Evolutionary conservation across 176 grass and related monocot species (phyloP).

Genomic region (Eragrostis curvula): DNA sequence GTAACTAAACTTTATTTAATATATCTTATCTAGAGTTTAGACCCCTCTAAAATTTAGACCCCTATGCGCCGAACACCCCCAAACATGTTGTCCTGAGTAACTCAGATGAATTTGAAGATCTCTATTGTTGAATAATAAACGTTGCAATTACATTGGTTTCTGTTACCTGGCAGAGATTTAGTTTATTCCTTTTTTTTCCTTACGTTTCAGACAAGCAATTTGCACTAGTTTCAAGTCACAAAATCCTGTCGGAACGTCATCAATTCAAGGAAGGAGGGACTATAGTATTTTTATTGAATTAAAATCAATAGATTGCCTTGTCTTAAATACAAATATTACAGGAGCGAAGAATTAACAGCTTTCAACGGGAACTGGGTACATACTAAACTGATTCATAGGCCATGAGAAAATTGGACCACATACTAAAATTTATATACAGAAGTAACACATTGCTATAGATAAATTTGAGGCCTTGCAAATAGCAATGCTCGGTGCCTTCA

Average conservation of each 20-base stretch:
- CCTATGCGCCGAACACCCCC: too few species aligned
- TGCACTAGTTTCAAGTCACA: too few species aligned
- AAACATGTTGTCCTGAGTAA: too few species aligned
- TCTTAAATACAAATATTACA: not conserved
- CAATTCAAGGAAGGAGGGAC: too few species aligned
- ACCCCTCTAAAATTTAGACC: too few species aligned
- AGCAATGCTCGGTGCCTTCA: not conserved
- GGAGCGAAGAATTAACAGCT: not conserved
- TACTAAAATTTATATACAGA: not conserved
- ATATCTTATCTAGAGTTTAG: too few species aligned
- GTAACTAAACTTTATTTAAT: too few species aligned
- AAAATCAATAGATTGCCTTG: not conserved
- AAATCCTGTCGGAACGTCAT: too few species aligned
- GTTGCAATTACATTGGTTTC: not conserved
- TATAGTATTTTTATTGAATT: not conserved
- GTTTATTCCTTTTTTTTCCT: too few species aligned
- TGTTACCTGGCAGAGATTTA: not conserved
- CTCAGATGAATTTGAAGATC: not conserved
- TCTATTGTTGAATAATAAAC: not conserved
- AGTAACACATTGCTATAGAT: not conserved
- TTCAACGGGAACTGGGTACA: not conserved
- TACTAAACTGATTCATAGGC: not conserved
- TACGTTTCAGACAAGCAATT: too few species aligned
- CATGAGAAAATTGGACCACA: not conserved
- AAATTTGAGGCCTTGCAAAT: not conserved